Conservation (phyloP, 768 basidiomycete species). For the Phylloporus sp. region DNA sequence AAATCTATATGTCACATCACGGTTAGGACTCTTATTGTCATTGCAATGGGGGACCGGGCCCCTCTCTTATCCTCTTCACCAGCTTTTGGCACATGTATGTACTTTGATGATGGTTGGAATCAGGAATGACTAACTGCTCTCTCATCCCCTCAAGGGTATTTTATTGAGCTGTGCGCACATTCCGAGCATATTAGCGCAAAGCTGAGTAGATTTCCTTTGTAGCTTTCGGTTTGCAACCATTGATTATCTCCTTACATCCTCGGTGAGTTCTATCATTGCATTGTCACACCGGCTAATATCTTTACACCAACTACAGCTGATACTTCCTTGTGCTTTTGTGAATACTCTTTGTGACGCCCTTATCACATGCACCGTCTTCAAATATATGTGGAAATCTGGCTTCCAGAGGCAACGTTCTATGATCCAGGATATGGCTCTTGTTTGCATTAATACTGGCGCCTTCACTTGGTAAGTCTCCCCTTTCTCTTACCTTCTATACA, state of each 20-base stretch:
- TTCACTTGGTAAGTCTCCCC: conserved; percentile 7
- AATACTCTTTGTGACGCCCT: conserved; percentile 1
- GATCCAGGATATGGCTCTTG: conserved; percentile 8
- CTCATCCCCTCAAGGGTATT: background rate
- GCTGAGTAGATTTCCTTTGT: background rate
- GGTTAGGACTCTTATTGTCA: background rate
- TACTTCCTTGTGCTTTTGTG: background rate
- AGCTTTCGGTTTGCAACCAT: conserved; percentile 6
- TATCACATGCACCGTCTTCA: conserved; percentile 5
- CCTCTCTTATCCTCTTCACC: background rate
- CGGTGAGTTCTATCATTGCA: background rate
- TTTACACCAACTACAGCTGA: background rate
- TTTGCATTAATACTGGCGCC: conserved; percentile 12
- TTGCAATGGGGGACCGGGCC: background rate
- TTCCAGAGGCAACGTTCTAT: conserved; percentile 5
- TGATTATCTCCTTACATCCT: background rate
- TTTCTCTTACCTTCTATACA: background rate
- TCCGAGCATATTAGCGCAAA: background rate
- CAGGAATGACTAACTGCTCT: background rate
- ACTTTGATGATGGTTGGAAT: background rate
- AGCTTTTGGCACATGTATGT: conserved; percentile 13
- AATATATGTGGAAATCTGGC: conserved; percentile 18
- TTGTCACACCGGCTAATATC: background rate
- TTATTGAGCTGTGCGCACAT: background rate
- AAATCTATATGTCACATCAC: too few relatives aligned